Conservation (phyloP, 306 rosid species). For the Cicer judaicum region DNA sequence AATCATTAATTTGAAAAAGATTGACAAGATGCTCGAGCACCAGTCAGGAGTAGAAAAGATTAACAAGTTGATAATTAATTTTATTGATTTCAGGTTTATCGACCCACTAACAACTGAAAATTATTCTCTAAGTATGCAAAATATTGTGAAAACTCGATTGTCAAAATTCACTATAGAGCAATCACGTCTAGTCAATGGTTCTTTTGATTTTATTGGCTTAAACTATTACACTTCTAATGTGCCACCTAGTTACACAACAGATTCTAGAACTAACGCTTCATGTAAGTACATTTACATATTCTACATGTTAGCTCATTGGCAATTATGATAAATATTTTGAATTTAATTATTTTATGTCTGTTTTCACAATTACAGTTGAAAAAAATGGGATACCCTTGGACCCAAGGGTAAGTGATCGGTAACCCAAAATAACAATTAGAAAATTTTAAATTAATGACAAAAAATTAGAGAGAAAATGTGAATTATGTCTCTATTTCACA, state of each 20-base stretch:
- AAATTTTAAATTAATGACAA: neutral
- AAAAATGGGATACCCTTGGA: constrained; percentile 34
- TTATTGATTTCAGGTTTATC: constrained; percentile 50
- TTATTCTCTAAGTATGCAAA: constrained; percentile 59
- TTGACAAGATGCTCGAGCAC: no score
- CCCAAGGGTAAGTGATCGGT: constrained; percentile 17
- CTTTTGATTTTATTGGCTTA: constrained; percentile 69
- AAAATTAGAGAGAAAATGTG: no score
- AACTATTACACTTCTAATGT: constrained; percentile 59
- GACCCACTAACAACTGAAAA: constrained; percentile 61
- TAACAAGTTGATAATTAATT: neutral
- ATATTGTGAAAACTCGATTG: constrained; percentile 48
- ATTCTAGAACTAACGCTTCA: constrained; percentile 39
- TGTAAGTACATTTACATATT: constrained; percentile 34
- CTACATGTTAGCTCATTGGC: neutral
- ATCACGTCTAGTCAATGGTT: constrained; percentile 47
- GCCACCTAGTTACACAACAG: constrained; percentile 42
- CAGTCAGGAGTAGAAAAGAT: neutral
- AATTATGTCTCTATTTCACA: neutral
- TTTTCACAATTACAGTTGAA: constrained; percentile 29
- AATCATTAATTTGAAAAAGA: no score
- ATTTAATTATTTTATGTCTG: neutral
- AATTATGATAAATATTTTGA: neutral
- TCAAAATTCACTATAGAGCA: constrained; percentile 54
- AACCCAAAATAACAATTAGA: neutral